These are phyloP conservation scores for Pisolithus microcarpus DNA, from an alignment of 768 basidiomycete genomes.

Conservation along the genomic window DNA sequence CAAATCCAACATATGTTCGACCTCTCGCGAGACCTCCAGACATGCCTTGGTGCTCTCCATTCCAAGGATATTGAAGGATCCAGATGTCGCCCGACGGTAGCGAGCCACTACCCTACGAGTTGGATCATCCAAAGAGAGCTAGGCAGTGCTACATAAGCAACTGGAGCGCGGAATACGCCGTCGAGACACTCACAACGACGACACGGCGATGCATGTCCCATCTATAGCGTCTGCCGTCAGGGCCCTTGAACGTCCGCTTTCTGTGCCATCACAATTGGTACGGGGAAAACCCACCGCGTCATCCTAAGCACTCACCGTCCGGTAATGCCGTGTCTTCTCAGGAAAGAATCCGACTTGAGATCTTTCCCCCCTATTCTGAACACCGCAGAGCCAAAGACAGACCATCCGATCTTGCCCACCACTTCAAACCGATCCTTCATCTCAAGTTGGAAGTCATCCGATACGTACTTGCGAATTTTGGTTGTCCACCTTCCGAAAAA, in stretches of 20 bases:
- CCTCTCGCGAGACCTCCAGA: slow-evolving; percentile 5
- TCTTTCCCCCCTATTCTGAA: slow-evolving; percentile 20
- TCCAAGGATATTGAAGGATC: slow-evolving; percentile 3
- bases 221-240: slow-evolving; percentile 1
- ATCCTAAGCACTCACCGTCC: slow-evolving; percentile 2
- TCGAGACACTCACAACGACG: background rate
- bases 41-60: background rate
- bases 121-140: slow-evolving; percentile 1
- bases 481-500: slow-evolving; percentile 5
- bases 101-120: background rate
- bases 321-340: slow-evolving; percentile 3
- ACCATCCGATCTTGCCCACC: slow-evolving; percentile 24
- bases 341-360: slow-evolving; percentile 10
- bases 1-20: slow-evolving; percentile 4
- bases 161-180: background rate
- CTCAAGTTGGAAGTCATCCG: slow-evolving; percentile 4
- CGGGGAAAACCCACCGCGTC: background rate
- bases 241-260: slow-evolving; percentile 4
- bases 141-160: background rate
- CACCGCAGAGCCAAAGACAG: slow-evolving; percentile 11
- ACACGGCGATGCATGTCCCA: slow-evolving; percentile 3
- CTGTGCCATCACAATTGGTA: background rate
- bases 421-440: slow-evolving; percentile 14
- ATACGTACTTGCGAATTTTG: slow-evolving; percentile 2
- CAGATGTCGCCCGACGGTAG: background rate